Percentiles rank a stretch among this genome's conserved stretches.
These are phyloP conservation scores for Glycine tomentella DNA, from an alignment of 306 rosid species.

Conservation along the genomic window DNA sequence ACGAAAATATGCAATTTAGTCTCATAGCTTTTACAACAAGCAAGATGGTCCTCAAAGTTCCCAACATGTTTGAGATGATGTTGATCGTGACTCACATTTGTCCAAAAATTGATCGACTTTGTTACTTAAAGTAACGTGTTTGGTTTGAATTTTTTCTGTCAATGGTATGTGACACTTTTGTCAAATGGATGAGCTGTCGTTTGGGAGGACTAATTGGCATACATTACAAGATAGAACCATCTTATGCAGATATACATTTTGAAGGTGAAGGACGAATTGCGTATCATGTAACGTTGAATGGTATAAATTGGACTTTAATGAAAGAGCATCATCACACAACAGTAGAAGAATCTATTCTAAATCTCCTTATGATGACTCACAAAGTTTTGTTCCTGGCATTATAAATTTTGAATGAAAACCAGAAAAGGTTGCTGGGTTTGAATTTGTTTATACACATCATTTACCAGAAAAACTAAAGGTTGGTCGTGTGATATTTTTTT, in stretches of 20 bases:
- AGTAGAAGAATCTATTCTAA: background rate
- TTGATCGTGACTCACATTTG: background rate
- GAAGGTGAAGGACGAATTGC: background rate
- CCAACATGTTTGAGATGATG: background rate
- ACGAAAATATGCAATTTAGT: background rate
- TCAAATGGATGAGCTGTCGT: constrained; percentile 16
- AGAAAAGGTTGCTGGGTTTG: background rate
- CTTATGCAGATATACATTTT: background rate
- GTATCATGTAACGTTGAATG: background rate
- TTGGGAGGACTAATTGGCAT: background rate
- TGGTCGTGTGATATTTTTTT: background rate
- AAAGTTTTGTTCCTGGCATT: background rate
- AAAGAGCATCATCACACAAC: background rate
- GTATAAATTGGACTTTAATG: background rate
- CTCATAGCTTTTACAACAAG: background rate
- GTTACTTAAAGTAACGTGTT: background rate
- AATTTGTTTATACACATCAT: background rate
- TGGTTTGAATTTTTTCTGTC: background rate
- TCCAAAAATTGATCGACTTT: constrained; percentile 2
- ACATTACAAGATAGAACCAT: background rate
- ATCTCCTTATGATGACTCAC: background rate
- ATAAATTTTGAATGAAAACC: background rate
- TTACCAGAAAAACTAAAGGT: background rate
- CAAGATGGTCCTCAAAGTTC: background rate
- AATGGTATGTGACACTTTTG: background rate